Base-by-base conservation (phyloP, 805 yeast species). In the Candida parachauliodes region DNA sequence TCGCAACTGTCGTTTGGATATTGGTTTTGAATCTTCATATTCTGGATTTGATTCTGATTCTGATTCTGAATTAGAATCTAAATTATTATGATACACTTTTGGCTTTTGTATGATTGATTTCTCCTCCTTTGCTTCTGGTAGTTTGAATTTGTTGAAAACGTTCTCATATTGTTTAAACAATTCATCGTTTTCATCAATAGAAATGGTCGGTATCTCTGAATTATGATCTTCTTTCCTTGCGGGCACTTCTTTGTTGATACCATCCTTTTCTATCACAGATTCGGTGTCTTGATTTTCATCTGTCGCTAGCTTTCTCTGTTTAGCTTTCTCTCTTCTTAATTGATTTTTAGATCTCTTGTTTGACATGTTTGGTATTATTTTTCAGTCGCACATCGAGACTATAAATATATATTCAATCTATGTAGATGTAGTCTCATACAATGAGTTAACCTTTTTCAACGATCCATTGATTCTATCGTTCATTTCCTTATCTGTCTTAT, bases 1-100 rank as follows among this genome's bases (percentile, higher is more conserved):
- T 29, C 79, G 67, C 18, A 68, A 60, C 52, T 82, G 80, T 37
- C 76, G 68, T 40, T 71, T 77, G 11, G 78, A 62, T 3, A 72
- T 37, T 7, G 48, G 48, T 25, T 40, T 41, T 2, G 36, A 10
- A 21, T 45, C 40, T 4, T 49, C 47, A 14, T 46, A 51, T n/a
- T 52, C 43, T 14, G 44, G 46, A 12, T 45, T 51, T 10, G 51
- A 41, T 11, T 49, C 37, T 34, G 29, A 14, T 32, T 43, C 24
- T 31, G 44, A 40, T 5, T 47, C 59, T 12, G 55, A 60, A 21
- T 59, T 66, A 23, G 16, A n/a, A 31, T 8, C 17, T 18, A 21
- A 8, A 9, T 29, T 12, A 20, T 21, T 29, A 6, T 29, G 6
- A 12, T 24, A 25, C 9, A 37, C 17, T 29, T 32, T 20, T 25